Conservation (phyloP, 2,329 filamentous ascomycete species). For the Mycosphaerella arachidis region DNA sequence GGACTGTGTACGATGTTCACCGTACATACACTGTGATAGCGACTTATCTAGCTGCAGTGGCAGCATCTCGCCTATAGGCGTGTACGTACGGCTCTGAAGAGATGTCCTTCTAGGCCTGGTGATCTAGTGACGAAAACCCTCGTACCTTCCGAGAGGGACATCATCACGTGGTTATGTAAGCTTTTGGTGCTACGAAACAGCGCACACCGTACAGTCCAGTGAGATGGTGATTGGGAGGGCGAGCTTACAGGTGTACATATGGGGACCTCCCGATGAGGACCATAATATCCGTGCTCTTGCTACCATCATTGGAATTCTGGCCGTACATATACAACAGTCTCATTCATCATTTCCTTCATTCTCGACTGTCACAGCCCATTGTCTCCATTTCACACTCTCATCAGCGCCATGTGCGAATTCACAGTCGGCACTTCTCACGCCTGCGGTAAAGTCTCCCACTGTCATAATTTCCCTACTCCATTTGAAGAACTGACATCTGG, state of each 20-base stretch:
- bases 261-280: background rate
- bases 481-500: background rate
- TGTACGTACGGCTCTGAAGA: background rate
- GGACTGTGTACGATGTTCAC: background rate
- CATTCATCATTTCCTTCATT: background rate
- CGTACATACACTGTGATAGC: background rate
- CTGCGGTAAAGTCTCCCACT: background rate
- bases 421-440: constrained; percentile 5
- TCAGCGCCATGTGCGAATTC: constrained; percentile 9
- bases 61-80: background rate
- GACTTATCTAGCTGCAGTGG: background rate
- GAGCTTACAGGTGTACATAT: background rate
- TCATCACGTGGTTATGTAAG: background rate
- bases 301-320: background rate
- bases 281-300: background rate
- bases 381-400: background rate
- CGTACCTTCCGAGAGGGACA: background rate
- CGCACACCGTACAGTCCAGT: background rate
- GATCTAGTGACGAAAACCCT: background rate
- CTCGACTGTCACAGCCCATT: background rate
- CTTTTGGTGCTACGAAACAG: background rate
- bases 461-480: background rate
- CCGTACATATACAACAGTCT: background rate
- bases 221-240: background rate
- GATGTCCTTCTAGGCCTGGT: background rate